Evolutionary conservation across 371 early-diverging fungal species (phyloP).

Genomic region (Smittium mucronatum): DNA sequence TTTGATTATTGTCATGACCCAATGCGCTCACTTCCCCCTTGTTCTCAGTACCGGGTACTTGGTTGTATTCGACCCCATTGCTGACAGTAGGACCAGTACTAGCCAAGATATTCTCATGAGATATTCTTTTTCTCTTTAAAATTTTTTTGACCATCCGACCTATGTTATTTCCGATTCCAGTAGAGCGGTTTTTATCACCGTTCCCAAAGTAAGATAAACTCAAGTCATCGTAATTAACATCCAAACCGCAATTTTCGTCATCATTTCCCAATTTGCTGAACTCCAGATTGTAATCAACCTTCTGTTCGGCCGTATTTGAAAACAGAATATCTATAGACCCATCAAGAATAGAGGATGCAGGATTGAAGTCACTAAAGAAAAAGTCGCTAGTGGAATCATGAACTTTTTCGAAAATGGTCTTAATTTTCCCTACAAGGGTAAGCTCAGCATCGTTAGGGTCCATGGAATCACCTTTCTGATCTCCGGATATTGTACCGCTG

Average conservation of each 20-base stretch:
- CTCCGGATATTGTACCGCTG: no score
- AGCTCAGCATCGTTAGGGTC: no score
- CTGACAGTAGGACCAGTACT: no score
- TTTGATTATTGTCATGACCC: background rate
- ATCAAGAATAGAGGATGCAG: slow-evolving; percentile 9
- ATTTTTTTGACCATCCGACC: background rate
- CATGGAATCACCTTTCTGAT: no score
- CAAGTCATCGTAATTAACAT: background rate
- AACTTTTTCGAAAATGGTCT: background rate
- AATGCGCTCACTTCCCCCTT: background rate
- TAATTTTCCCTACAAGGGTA: no score
- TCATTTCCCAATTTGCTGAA: background rate
- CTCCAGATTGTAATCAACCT: background rate
- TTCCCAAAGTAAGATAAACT: background rate
- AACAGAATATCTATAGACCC: background rate
- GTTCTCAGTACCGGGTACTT: background rate
- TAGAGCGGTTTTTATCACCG: background rate
- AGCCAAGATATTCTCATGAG: background rate
- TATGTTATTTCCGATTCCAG: background rate
- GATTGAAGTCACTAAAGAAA: slow-evolving; percentile 8
- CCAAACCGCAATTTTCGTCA: background rate
- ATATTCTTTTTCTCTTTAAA: background rate
- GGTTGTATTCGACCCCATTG: background rate
- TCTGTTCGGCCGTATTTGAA: slow-evolving; percentile 7
- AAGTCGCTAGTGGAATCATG: background rate